Evolutionary conservation across 371 early-diverging fungal genomes (phyloP).

Genomic region (Choanephora cucurbitarum): DNA sequence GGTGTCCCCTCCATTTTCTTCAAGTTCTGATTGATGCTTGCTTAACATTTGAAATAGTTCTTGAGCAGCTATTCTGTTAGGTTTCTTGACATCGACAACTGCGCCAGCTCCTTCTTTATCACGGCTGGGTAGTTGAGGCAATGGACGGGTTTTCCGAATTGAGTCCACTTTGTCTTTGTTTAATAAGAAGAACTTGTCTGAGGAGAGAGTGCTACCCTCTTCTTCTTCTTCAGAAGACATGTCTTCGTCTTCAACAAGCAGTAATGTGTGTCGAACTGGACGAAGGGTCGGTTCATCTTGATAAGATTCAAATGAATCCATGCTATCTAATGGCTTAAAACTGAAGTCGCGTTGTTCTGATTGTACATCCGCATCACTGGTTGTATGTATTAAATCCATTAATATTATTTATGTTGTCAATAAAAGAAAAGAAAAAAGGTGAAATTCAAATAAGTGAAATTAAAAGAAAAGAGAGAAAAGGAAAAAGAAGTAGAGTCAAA

Average conservation of each 20-base stretch:
- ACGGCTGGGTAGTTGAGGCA: constrained; percentile 10
- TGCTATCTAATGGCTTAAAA: not conserved
- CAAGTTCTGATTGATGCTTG: not conserved
- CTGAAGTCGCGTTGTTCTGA: not conserved
- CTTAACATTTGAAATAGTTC: constrained; percentile 23
- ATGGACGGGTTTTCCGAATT: constrained; percentile 18
- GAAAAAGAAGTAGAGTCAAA: not conserved
- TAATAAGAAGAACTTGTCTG: not conserved
- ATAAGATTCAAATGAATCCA: not conserved
- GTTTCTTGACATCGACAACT: constrained; percentile 3
- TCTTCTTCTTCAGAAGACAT: not conserved
- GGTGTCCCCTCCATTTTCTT: not conserved
- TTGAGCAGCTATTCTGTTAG: constrained; percentile 13
- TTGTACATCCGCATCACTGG: not conserved
- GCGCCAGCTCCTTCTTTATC: not conserved
- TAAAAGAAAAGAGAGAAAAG: constrained; percentile 1
- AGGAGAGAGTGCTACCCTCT: too few species aligned
- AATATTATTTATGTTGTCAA: not conserved
- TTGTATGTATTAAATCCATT: too few species aligned
- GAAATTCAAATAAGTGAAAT: too few species aligned
- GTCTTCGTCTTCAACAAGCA: not conserved
- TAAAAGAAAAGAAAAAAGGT: not conserved
- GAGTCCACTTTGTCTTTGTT: constrained; percentile 9
- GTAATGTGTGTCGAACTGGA: not conserved
- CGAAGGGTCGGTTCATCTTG: not conserved